These are phyloP conservation scores for Babesia bovis DNA, from an alignment of 169 alveolate genomes.

Conservation along the genomic window DNA sequence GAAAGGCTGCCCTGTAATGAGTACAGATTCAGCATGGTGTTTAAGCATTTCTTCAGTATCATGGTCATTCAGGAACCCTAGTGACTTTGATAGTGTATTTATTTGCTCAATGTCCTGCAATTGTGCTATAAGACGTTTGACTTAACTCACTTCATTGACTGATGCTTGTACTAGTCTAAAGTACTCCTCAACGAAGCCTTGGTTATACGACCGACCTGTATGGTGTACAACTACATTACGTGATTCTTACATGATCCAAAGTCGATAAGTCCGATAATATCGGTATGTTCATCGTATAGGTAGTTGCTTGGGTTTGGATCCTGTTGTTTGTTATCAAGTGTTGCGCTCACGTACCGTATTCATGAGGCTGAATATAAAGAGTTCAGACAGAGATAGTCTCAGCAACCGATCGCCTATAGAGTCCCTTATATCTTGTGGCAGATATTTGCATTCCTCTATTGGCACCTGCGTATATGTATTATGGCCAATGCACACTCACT, in stretches of 20 bases:
- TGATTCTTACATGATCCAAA: slow-evolving; percentile 85
- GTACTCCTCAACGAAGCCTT: slow-evolving; percentile 80
- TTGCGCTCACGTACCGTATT: slow-evolving; percentile 81
- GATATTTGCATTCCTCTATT: slow-evolving; percentile 42
- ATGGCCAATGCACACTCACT: slow-evolving; percentile 7
- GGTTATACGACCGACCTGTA: slow-evolving; percentile 68
- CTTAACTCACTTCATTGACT: slow-evolving; percentile 30
- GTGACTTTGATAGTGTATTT: slow-evolving; percentile 37
- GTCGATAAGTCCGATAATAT: slow-evolving; percentile 81
- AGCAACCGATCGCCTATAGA: slow-evolving; percentile 80
- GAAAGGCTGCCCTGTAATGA: slow-evolving; percentile 80
- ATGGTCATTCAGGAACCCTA: slow-evolving; percentile 81
- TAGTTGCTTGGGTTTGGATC: slow-evolving; percentile 92
- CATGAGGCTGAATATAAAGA: slow-evolving; percentile 84
- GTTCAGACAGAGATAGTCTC: slow-evolving; percentile 80
- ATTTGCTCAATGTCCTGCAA: slow-evolving; percentile 34
- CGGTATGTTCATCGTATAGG: slow-evolving; percentile 73
- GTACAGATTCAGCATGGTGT: slow-evolving; percentile 81
- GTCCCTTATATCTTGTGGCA: slow-evolving; percentile 70
- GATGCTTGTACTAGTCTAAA: slow-evolving; percentile 82
- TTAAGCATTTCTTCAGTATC: slow-evolving; percentile 81
- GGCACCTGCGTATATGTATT: slow-evolving; percentile 20
- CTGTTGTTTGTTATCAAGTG: too few relatives aligned
- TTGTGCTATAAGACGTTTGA: slow-evolving; percentile 51
- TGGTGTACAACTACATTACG: not conserved